These are phyloP conservation scores for Sarocladium kiliense DNA, from an alignment of 2,329 filamentous ascomycete genomes.

Conservation along the genomic window DNA sequence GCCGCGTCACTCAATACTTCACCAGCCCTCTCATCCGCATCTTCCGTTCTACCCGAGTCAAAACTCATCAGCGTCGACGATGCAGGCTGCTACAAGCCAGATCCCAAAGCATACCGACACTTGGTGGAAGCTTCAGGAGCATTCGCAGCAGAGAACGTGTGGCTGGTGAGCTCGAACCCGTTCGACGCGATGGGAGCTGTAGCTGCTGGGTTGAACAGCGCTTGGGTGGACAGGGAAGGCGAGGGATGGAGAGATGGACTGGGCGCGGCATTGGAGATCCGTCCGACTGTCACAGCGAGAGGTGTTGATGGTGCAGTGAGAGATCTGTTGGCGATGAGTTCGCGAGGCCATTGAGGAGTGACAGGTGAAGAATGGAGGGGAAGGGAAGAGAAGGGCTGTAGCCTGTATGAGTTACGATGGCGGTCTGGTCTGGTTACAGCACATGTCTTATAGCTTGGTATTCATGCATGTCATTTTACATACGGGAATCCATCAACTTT, in stretches of 20 bases:
- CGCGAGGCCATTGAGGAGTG: neutral
- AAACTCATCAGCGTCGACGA: conserved; percentile 57
- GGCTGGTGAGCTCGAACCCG: conserved; percentile 68
- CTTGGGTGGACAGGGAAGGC: conserved; percentile 61
- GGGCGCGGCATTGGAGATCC: conserved; percentile 35
- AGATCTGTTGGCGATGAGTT: conserved; percentile 18
- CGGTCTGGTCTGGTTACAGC: too few relatives aligned
- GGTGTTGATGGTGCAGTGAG: conserved; percentile 54
- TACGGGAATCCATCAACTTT: too few relatives aligned
- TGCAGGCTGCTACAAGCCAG: conserved; percentile 58
- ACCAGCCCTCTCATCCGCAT: conserved; percentile 40
- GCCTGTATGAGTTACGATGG: neutral
- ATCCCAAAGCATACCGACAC: conserved; percentile 55
- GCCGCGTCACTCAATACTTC: conserved; percentile 53
- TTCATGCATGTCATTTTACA: too few relatives aligned
- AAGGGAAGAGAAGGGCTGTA: neutral
- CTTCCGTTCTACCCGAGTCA: conserved; percentile 36
- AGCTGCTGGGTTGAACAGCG: conserved; percentile 54
- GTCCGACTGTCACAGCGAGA: conserved; percentile 48
- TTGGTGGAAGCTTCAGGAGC: conserved; percentile 44
- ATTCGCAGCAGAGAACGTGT: conserved; percentile 45
- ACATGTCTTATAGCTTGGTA: too few relatives aligned
- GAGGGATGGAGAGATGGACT: conserved; percentile 62
- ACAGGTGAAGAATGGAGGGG: neutral
- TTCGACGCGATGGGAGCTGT: conserved; percentile 67